These are phyloP conservation scores for Talaromyces stipitatus DNA, from an alignment of 495 filamentous ascomycete species.

Conservation along the genomic window DNA sequence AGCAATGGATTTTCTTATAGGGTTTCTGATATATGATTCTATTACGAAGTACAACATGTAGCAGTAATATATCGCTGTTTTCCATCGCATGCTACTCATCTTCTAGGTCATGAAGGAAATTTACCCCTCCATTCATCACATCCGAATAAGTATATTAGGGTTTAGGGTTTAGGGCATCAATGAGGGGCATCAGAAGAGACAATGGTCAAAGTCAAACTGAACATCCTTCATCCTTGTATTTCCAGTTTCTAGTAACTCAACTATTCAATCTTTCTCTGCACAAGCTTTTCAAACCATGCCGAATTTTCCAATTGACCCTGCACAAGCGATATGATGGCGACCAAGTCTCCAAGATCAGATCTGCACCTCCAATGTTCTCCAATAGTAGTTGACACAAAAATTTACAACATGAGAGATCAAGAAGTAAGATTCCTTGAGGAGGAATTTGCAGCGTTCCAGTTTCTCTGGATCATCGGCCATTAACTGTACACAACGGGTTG, in stretches of 20 bases:
- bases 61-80: background rate
- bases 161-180: slow-evolving; percentile 37
- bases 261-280: background rate
- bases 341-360: background rate
- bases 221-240: background rate
- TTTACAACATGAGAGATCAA: background rate
- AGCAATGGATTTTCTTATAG: background rate
- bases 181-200: slow-evolving; percentile 15
- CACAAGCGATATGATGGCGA: background rate
- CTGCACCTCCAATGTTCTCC: background rate
- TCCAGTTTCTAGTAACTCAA: background rate
- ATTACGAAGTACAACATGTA: background rate
- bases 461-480: slow-evolving; percentile 45
- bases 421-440: slow-evolving; percentile 19
- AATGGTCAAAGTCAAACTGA: background rate
- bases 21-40: background rate
- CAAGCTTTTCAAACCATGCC: background rate
- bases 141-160: slow-evolving; percentile 1
- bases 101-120: background rate
- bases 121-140: background rate
- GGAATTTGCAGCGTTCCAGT: slow-evolving; percentile 24
- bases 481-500: slow-evolving; percentile 31
- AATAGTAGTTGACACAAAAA: background rate
- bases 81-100: background rate
- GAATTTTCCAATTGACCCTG: background rate